These are phyloP conservation scores for Barbarea vulgaris DNA, from an alignment of 345 rosid species.

Conservation along the genomic window DNA sequence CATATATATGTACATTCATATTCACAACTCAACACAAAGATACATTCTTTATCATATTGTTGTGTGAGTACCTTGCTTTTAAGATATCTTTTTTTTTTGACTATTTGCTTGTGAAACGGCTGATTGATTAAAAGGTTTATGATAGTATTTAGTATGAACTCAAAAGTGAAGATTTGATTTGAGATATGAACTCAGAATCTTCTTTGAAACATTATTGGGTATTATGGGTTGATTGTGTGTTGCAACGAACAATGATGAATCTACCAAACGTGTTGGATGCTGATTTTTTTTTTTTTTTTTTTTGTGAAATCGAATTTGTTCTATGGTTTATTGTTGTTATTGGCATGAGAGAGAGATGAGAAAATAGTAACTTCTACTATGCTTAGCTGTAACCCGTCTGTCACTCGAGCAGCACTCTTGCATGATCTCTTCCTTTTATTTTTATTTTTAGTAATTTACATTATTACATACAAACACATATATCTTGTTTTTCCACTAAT, in stretches of 20 bases:
- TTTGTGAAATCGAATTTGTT: constrained; percentile 36
- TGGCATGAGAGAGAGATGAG: constrained; percentile 53
- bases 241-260: constrained; percentile 46
- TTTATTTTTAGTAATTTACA: constrained; percentile 11
- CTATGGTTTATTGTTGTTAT: constrained; percentile 52
- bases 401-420: constrained; percentile 92
- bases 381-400: constrained; percentile 90
- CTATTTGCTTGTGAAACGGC: neutral
- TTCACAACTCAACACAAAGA: neutral
- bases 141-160: constrained; percentile 8
- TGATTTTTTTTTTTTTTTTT: neutral
- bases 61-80: neutral
- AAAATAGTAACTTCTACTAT: constrained; percentile 42
- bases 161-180: constrained; percentile 13
- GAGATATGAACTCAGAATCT: constrained; percentile 22
- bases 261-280: constrained; percentile 32
- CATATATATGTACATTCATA: neutral
- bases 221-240: constrained; percentile 34
- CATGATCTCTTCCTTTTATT: constrained; percentile 68
- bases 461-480: constrained; percentile 14
- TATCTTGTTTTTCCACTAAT: constrained; percentile 24
- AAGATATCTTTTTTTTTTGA: neutral
- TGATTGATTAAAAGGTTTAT: neutral
- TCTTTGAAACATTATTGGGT: constrained; percentile 25
- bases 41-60: constrained; percentile 5